A percentile compares a stretch with the other conserved stretches of the same genome.
phyloP scores from a whole-genome alignment of 331 rosid species.

The Acacia pycnantha region DNA sequence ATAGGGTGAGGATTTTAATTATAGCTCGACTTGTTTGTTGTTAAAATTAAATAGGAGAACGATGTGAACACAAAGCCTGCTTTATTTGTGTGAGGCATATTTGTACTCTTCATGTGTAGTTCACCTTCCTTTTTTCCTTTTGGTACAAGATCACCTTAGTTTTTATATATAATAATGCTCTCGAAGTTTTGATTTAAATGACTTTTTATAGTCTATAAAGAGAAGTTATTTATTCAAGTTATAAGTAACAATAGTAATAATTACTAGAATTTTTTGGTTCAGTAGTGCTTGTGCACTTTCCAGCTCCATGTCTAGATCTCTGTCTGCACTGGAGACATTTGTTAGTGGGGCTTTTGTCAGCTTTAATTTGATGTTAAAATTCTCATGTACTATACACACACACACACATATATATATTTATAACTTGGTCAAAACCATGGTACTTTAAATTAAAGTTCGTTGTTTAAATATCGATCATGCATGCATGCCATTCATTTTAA shows the following conservation, averaged over 20 bases:
- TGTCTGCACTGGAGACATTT: not conserved
- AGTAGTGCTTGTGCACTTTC: slow-evolving; percentile 20
- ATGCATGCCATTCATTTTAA: not conserved
- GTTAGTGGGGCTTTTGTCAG: slow-evolving; percentile 26
- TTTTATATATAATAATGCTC: slow-evolving; percentile 22
- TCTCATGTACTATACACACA: not conserved
- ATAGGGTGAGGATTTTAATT: slow-evolving; percentile 25
- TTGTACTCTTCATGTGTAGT: not conserved
- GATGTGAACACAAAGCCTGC: slow-evolving; percentile 39
- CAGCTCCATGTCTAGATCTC: slow-evolving; percentile 13
- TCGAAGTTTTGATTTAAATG: slow-evolving; percentile 32
- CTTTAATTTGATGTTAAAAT: slow-evolving; percentile 15
- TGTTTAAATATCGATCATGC: not conserved
- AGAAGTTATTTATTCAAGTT: slow-evolving; percentile 24
- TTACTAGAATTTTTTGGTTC: not conserved
- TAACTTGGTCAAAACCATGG: not conserved
- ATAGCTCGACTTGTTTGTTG: slow-evolving; percentile 29
- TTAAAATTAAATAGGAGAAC: slow-evolving; percentile 41
- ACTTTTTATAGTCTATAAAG: slow-evolving; percentile 3
- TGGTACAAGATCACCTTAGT: not conserved
- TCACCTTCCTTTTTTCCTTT: too few species aligned
- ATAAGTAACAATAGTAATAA: not conserved
- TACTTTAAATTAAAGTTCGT: not conserved
- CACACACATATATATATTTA: too few species aligned
- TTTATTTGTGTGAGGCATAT: not conserved